phyloP scores from a whole-genome alignment of 2,329 filamentous ascomycete genomes.

The Cytospora chrysosperma region DNA sequence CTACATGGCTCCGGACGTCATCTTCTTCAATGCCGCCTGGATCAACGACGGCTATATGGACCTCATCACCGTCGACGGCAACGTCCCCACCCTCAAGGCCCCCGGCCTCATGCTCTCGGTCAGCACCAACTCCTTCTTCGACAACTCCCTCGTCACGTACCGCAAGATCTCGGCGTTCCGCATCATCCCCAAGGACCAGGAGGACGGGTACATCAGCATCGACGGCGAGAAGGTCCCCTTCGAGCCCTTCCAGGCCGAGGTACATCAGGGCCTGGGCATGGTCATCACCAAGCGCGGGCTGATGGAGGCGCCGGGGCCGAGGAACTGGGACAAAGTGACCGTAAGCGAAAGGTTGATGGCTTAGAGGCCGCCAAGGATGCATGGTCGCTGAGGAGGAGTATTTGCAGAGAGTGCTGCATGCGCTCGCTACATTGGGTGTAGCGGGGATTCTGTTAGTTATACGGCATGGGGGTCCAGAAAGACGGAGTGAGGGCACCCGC shows the following conservation, averaged over 20 bases:
- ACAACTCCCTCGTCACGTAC: conserved; percentile 74
- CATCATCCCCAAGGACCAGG: conserved; percentile 70
- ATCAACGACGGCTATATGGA: conserved; percentile 86
- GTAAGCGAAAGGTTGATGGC: conserved; percentile 31
- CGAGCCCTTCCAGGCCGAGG: conserved; percentile 85
- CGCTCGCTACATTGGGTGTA: background rate
- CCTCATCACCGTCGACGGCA: conserved; percentile 75
- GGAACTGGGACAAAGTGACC: conserved; percentile 45
- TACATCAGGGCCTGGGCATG: conserved; percentile 78
- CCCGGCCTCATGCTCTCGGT: conserved; percentile 70
- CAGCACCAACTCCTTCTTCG: conserved; percentile 74
- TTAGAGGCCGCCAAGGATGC: conserved; percentile 8
- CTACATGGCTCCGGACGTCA: conserved; percentile 82
- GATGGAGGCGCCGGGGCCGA: conserved; percentile 65
- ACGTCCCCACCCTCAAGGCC: conserved; percentile 65
- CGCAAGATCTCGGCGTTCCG: conserved; percentile 86
- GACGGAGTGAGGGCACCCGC: background rate
- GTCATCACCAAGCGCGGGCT: conserved; percentile 75
- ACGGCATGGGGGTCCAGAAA: background rate
- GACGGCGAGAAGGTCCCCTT: conserved; percentile 89
- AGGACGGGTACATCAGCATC: conserved; percentile 84
- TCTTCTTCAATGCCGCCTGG: conserved; percentile 83
- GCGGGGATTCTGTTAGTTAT: background rate
- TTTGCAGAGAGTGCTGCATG: background rate
- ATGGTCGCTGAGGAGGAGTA: background rate